Conservation (phyloP, 768 basidiomycete genomes). For the Tulasnella sp. region DNA sequence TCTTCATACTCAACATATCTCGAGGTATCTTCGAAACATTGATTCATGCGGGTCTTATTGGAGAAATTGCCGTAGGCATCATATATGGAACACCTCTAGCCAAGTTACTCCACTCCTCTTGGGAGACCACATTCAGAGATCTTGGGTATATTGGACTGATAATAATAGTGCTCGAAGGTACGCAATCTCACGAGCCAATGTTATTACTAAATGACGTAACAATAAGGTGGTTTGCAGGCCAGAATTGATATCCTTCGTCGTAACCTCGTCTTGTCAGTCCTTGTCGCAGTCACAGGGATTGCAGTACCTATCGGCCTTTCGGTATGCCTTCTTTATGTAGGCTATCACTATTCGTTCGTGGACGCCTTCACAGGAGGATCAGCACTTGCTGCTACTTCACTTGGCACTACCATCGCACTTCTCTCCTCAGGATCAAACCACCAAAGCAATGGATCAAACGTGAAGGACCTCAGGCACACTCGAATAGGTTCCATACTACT, state of each 20-base stretch:
- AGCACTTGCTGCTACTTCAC: conserved; percentile 46
- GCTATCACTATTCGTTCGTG: conserved; percentile 30
- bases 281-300: conserved; percentile 42
- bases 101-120: conserved; percentile 31
- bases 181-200: not conserved
- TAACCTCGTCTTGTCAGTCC: conserved; percentile 36
- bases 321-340: conserved; percentile 33
- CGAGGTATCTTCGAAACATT: conserved; percentile 31
- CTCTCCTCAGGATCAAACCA: conserved; percentile 21
- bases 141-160: conserved; percentile 34
- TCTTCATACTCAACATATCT: conserved; percentile 40
- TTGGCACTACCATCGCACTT: conserved; percentile 54
- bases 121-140: conserved; percentile 29
- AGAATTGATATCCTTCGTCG: conserved; percentile 33
- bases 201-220: not conserved
- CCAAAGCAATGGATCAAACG: not conserved
- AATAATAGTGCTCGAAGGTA: conserved; percentile 41
- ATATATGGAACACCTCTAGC: conserved; percentile 41
- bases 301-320: conserved; percentile 38
- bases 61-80: conserved; percentile 43
- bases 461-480: conserved; percentile 32
- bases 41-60: conserved; percentile 37
- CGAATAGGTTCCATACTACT: conserved; percentile 44
- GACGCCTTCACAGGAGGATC: conserved; percentile 51
- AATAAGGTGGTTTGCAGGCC: conserved; percentile 41